Conservation (phyloP, 2,329 filamentous ascomycete genomes). For the Cadophora malorum region DNA sequence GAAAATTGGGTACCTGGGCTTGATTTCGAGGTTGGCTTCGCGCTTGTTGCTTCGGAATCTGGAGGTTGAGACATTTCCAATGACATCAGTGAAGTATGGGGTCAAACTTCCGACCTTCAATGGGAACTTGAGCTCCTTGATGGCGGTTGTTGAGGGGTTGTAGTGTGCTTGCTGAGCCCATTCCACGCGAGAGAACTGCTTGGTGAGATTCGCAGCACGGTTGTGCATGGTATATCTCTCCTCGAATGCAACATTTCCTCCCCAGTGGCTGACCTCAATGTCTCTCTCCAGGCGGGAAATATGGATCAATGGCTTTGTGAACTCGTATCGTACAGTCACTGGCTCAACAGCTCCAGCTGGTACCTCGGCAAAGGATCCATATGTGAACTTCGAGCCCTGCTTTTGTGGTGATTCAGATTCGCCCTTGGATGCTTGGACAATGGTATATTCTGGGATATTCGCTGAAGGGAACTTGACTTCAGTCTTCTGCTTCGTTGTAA, state of each 20-base stretch:
- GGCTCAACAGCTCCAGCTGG: slow-evolving; percentile 77
- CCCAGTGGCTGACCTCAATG: slow-evolving; percentile 97
- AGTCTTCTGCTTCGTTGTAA: slow-evolving; percentile 92
- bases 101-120: slow-evolving; percentile 81
- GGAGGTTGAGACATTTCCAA: slow-evolving; percentile 96
- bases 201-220: slow-evolving; percentile 78
- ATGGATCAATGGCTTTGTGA: slow-evolving; percentile 88
- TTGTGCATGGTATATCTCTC: slow-evolving; percentile 91
- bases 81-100: slow-evolving; percentile 93
- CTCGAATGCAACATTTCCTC: slow-evolving; percentile 93
- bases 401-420: slow-evolving; percentile 71
- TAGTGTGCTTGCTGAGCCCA: slow-evolving; percentile 78
- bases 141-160: slow-evolving; percentile 76
- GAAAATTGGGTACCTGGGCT: slow-evolving; percentile 94
- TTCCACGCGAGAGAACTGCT: slow-evolving; percentile 77
- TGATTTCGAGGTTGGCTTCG: slow-evolving; percentile 85
- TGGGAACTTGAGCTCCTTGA: slow-evolving; percentile 83
- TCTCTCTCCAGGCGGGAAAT: slow-evolving; percentile 83
- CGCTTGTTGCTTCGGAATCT: slow-evolving; percentile 79
- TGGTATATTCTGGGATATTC: slow-evolving; percentile 85
- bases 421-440: slow-evolving; percentile 66
- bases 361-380: slow-evolving; percentile 85
- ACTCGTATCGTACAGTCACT: slow-evolving; percentile 87
- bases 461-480: slow-evolving; percentile 86
- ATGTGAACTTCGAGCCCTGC: slow-evolving; percentile 84